Conservation (phyloP, 2,329 filamentous ascomycete genomes). For the Thelonectria discophora region DNA sequence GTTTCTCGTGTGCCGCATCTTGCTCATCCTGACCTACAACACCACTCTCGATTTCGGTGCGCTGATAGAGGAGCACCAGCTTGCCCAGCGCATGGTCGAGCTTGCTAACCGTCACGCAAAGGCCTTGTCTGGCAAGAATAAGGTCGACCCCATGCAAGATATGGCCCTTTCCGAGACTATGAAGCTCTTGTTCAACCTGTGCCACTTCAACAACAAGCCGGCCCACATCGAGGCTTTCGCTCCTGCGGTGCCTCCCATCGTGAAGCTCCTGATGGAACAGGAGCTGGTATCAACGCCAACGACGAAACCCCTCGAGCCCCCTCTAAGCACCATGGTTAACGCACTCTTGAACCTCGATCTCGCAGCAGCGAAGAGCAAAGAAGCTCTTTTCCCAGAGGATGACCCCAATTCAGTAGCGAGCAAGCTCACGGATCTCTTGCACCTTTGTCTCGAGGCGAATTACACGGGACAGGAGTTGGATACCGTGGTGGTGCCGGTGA, state of each 20-base stretch:
- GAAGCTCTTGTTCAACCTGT: slow-evolving; percentile 90
- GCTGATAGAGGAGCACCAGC: slow-evolving; percentile 55
- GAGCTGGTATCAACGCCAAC: slow-evolving; percentile 57
- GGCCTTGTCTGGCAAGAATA: slow-evolving; percentile 44
- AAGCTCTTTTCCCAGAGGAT: slow-evolving; percentile 72
- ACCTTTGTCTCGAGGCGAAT: slow-evolving; percentile 64
- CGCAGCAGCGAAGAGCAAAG: slow-evolving; percentile 59
- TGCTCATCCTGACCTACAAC: slow-evolving; percentile 59
- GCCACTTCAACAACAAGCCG: slow-evolving; percentile 69
- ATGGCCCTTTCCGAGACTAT: slow-evolving; percentile 85
- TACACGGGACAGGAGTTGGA: slow-evolving; percentile 79
- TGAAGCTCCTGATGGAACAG: slow-evolving; percentile 72
- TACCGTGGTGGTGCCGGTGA: slow-evolving; percentile 71
- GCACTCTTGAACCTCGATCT: slow-evolving; percentile 82
- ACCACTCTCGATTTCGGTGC: slow-evolving; percentile 58
- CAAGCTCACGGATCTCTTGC: slow-evolving; percentile 75
- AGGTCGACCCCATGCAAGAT: slow-evolving; percentile 70
- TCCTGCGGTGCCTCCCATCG: slow-evolving; percentile 72
- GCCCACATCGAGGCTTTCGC: slow-evolving; percentile 70
- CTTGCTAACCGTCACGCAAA: slow-evolving; percentile 77
- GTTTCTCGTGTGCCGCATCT: slow-evolving; percentile 69
- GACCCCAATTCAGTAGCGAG: slow-evolving; percentile 68
- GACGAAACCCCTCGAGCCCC: slow-evolving; percentile 74
- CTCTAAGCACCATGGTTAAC: slow-evolving; percentile 79
- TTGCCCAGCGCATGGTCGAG: slow-evolving; percentile 67